phyloP scores from a whole-genome alignment of 2,329 filamentous ascomycete genomes.

The Onygena corvina region DNA sequence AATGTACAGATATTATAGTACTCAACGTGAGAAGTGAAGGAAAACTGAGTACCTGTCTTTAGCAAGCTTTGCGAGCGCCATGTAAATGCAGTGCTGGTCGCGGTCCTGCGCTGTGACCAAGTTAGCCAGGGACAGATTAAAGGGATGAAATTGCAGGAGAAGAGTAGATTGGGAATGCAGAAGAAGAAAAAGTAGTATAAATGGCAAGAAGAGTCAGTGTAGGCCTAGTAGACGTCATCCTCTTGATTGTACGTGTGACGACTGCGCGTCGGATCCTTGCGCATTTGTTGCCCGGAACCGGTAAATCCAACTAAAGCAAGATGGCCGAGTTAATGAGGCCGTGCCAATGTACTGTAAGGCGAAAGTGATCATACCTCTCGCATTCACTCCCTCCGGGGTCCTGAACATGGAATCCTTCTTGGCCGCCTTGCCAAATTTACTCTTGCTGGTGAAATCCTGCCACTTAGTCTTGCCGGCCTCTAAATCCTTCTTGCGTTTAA shows the following conservation, averaged over 20 bases:
- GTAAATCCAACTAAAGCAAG: constrained; percentile 70
- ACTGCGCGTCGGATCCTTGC: constrained; percentile 71
- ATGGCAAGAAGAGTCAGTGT: neutral
- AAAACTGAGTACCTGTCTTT: neutral
- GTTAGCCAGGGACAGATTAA: constrained; percentile 1
- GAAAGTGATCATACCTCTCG: constrained; percentile 54
- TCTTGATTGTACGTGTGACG: constrained; percentile 74
- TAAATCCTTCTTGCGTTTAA: constrained; percentile 83
- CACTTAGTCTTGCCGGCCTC: constrained; percentile 87
- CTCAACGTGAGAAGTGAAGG: constrained; percentile 11
- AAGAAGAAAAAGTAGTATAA: neutral
- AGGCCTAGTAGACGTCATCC: constrained; percentile 47
- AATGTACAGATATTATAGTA: constrained; percentile 3
- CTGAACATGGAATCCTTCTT: constrained; percentile 98
- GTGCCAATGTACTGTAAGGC: constrained; percentile 5
- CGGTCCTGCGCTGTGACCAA: constrained; percentile 4
- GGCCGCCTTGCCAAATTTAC: constrained; percentile 49
- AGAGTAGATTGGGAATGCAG: neutral
- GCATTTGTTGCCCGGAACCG: constrained; percentile 89
- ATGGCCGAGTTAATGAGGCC: constrained; percentile 14
- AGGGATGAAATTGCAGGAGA: constrained; percentile 1
- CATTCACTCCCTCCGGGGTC: constrained; percentile 73
- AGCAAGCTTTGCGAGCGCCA: neutral
- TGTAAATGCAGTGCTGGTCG: constrained; percentile 2
- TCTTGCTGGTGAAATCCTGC: constrained; percentile 80